phyloP scores from a whole-genome alignment of 768 basidiomycete species.

The Harrya chromipes region DNA sequence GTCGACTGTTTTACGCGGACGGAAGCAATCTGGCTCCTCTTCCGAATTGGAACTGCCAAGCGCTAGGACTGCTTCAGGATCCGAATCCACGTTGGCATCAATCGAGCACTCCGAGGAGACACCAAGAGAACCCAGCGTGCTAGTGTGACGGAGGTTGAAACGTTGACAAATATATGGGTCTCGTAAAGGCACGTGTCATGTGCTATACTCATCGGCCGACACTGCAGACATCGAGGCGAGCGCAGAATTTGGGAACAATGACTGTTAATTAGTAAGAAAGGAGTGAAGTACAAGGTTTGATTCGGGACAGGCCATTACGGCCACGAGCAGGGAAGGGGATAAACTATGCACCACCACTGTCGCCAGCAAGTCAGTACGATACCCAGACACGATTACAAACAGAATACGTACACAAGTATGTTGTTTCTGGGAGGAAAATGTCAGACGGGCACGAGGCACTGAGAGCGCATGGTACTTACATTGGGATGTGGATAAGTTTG shows the following conservation, averaged over 20 bases:
- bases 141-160: conserved; percentile 10
- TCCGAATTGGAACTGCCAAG: conserved; percentile 19
- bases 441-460: conserved; percentile 8
- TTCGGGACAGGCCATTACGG: neutral
- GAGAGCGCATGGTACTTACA: conserved; percentile 54
- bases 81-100: conserved; percentile 6
- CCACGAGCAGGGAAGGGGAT: conserved; percentile 14
- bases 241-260: conserved; percentile 1
- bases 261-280: conserved; percentile 11
- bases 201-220: neutral
- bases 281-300: conserved; percentile 16
- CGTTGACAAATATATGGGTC: neutral
- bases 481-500: conserved; percentile 97
- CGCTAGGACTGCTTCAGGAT: conserved; percentile 20
- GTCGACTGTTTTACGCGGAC: conserved; percentile 13
- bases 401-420: conserved; percentile 84
- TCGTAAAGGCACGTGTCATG: conserved; percentile 2
- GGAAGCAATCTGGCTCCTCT: conserved; percentile 8
- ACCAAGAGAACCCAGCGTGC: neutral
- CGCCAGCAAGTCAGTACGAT: conserved; percentile 24
- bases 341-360: conserved; percentile 73
- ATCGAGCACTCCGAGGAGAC: conserved; percentile 1
- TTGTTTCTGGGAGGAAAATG: conserved; percentile 67
- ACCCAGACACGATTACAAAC: neutral
- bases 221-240: neutral